Base-by-base conservation (phyloP, 179 eudicot genomes). In the Sideroxylon spinosum region DNA sequence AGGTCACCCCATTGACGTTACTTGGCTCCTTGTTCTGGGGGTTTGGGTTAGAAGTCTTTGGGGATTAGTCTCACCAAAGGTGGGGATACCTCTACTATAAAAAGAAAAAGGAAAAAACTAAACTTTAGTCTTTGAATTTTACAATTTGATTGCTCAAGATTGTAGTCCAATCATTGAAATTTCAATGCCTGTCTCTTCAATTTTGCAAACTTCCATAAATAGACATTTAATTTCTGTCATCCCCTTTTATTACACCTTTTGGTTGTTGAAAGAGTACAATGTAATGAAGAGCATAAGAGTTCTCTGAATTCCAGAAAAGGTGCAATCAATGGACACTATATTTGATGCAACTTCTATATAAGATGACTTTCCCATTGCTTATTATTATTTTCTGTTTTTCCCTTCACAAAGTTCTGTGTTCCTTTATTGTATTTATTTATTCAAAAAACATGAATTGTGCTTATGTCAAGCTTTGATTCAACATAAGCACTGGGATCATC, bases 281-380 rank as follows among this genome's bases (percentile, higher is more conserved):
- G 56, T 9, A 52, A 52, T 52, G 56, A 9, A 9, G 56, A 52
- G 56, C 12, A 52, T 52, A 52, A 9, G 0, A 52, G 14, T 52
- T 37, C 44, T 37, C 44, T 52, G 1, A 52, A 9, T 52, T 52
- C 3, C 13, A 52, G 16, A 10, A 52, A 52, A 52, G 56, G 12
- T 52, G 56, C 1, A 3, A 52, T 52, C 56, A 52, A 52, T 14
- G 0, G 56, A 52, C 56, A 10, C 56, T 9, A 37, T 37, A n/a
- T 29, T 14, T 28, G 76, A 28, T 73, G 60, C n/a, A 73, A 23
- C 63, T 73, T 55, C 48, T 73, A 20, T 19, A 53, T 73, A 9
- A 56, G 64, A 25, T 73, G 50, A 19, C 28, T 73, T 55, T 12
- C 53, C 37, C 44, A 3, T 37, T 52, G 56, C 56, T 10, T 52